Evolutionary conservation across 495 filamentous ascomycete species (phyloP).

Genomic region (Lasiosphaeriaceae sp.): DNA sequence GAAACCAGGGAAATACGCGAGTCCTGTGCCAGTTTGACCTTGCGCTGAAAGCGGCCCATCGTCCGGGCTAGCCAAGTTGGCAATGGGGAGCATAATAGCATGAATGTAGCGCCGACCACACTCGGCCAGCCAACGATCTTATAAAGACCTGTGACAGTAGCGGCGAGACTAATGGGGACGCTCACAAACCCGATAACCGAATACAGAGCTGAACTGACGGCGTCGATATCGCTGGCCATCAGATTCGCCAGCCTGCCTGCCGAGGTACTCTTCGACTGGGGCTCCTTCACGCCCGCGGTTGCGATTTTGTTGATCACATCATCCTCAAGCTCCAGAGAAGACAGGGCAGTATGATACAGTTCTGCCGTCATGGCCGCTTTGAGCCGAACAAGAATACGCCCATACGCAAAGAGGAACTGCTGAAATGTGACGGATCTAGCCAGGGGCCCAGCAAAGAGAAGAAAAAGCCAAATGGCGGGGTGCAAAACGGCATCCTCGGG

Average conservation of each 20-base stretch:
- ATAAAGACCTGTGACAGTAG: conserved; percentile 40
- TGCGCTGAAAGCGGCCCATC: conserved; percentile 38
- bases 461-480: conserved; percentile 41
- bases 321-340: conserved; percentile 41
- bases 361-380: conserved; percentile 48
- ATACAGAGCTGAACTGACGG: conserved; percentile 40
- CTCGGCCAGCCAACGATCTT: conserved; percentile 45
- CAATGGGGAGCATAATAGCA: conserved; percentile 37
- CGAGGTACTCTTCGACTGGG: conserved; percentile 33
- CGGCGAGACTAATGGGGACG: conserved; percentile 30
- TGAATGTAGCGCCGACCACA: conserved; percentile 37
- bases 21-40: conserved; percentile 46
- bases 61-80: conserved; percentile 36
- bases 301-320: conserved; percentile 34
- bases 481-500: conserved; percentile 31
- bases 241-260: conserved; percentile 46
- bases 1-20: conserved; percentile 47
- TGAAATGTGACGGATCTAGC: conserved; percentile 41
- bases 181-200: conserved; percentile 36
- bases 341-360: conserved; percentile 47
- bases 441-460: conserved; percentile 43
- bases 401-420: conserved; percentile 47
- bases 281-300: conserved; percentile 24
- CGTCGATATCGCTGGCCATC: conserved; percentile 49
- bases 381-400: conserved; percentile 42